A percentile compares a stretch with the other conserved stretches of the same genome.
Evolutionary conservation across 1,284 basidiomycete genomes (phyloP).

Genomic region (Sparassis latifolia): DNA sequence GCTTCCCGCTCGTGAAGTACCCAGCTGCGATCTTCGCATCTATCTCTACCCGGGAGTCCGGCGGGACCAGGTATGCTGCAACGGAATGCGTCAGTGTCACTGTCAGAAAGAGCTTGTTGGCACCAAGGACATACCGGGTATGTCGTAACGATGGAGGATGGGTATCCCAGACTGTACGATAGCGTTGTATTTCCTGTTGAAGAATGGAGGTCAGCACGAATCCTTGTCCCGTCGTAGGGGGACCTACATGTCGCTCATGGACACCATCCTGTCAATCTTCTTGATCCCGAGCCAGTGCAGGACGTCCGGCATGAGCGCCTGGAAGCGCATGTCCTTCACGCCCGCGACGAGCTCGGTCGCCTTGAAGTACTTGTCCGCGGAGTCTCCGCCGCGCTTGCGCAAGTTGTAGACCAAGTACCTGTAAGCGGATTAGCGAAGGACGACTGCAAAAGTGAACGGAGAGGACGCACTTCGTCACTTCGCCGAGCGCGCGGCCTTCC

Average conservation of each 20-base stretch:
- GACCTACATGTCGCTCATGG: constrained; percentile 81
- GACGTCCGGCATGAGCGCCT: constrained; percentile 94
- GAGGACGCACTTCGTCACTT: constrained; percentile 83
- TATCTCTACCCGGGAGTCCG: constrained; percentile 92
- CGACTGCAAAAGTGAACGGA: not conserved
- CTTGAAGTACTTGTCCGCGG: constrained; percentile 91
- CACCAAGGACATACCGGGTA: constrained; percentile 49
- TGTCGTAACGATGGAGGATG: constrained; percentile 78
- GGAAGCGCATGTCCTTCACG: constrained; percentile 95
- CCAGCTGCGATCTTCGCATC: constrained; percentile 92
- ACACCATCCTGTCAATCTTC: constrained; percentile 87
- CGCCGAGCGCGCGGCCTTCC: constrained; percentile 87
- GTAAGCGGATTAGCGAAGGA: not conserved
- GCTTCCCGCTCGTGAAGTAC: constrained; percentile 80
- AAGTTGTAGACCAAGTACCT: constrained; percentile 92
- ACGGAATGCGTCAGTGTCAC: not conserved
- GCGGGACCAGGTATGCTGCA: constrained; percentile 76
- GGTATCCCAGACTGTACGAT: constrained; percentile 86
- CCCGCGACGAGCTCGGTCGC: constrained; percentile 91
- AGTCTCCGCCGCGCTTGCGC: constrained; percentile 90
- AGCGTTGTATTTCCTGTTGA: constrained; percentile 85
- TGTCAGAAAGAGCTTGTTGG: too few species aligned
- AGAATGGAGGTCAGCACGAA: not conserved
- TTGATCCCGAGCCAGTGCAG: constrained; percentile 90
- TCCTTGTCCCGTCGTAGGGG: not conserved